phyloP scores from a whole-genome alignment of 2,329 filamentous ascomycete genomes.

The Colletotrichum chrysophilum region DNA sequence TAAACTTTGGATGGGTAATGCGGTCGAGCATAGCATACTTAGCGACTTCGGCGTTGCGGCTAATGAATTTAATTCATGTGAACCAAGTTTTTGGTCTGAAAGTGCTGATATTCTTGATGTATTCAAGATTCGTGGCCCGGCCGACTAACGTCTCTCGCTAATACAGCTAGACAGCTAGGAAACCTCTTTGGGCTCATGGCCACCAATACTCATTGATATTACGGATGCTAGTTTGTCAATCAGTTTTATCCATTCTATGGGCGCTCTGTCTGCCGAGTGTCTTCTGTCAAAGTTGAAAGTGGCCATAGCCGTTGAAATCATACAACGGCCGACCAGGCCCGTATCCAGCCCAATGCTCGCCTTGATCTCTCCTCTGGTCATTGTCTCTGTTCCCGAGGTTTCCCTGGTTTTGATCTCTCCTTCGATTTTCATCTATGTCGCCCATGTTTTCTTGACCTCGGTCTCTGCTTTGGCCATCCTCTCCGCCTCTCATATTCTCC shows the following conservation, averaged over 20 bases:
- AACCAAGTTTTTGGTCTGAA: neutral
- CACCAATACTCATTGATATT: neutral
- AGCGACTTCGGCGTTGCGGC: neutral
- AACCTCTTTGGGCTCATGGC: no score
- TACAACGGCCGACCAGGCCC: neutral
- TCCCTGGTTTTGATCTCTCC: fast-evolving
- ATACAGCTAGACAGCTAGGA: no score
- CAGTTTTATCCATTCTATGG: neutral
- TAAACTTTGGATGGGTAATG: neutral
- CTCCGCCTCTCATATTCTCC: neutral
- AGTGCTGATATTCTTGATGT: neutral
- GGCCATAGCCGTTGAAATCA: neutral
- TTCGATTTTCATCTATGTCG: neutral
- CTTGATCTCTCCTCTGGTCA: neutral
- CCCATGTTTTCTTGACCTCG: neutral
- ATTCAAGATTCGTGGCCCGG: no score
- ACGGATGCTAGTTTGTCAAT: fast-evolving
- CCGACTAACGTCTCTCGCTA: no score
- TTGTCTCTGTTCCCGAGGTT: neutral
- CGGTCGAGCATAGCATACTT: neutral
- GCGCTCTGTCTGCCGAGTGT: neutral
- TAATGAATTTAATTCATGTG: neutral
- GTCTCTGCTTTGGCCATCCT: neutral
- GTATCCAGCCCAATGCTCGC: neutral
- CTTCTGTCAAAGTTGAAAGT: neutral